Conservation (phyloP, 176 grass and related monocot species). For the Tillandsia leiboldiana region DNA sequence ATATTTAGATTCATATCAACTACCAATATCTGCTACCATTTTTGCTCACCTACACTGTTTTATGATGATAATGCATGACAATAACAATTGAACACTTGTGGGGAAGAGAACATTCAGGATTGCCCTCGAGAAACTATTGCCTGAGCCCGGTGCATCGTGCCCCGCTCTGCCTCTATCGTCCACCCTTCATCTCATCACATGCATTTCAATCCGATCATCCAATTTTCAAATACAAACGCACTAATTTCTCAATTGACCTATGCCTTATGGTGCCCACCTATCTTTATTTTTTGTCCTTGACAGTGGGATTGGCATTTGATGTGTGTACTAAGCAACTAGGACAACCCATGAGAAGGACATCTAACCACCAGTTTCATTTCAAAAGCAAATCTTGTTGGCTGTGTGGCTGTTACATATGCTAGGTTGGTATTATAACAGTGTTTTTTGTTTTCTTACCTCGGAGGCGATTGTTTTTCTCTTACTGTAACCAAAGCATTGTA, state of each 20-base stretch:
- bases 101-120: not conserved
- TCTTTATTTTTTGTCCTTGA: not conserved
- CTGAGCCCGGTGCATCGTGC: too few species aligned
- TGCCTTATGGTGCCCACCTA: not conserved
- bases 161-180: too few species aligned
- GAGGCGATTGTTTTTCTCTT: too few species aligned
- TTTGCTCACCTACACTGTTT: not conserved
- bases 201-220: too few species aligned
- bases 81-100: not conserved
- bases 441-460: not conserved
- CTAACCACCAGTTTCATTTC: conserved; percentile 2
- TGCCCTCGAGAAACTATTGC: too few species aligned
- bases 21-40: not conserved
- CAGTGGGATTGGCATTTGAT: not conserved
- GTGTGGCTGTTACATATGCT: not conserved
- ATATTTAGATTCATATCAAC: not conserved
- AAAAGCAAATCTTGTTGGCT: conserved; percentile 1
- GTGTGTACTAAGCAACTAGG: conserved; percentile 1
- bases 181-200: too few species aligned
- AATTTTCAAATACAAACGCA: too few species aligned
- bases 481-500: too few species aligned
- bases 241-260: not conserved
- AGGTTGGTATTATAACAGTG: conserved; percentile 1
- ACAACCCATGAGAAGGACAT: conserved; percentile 4
- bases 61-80: not conserved